Evolutionary conservation across 371 early-diverging fungal species (phyloP), one percentile per base, ranked within the genome.

Genomic region (Lichtheimia ornata): DNA sequence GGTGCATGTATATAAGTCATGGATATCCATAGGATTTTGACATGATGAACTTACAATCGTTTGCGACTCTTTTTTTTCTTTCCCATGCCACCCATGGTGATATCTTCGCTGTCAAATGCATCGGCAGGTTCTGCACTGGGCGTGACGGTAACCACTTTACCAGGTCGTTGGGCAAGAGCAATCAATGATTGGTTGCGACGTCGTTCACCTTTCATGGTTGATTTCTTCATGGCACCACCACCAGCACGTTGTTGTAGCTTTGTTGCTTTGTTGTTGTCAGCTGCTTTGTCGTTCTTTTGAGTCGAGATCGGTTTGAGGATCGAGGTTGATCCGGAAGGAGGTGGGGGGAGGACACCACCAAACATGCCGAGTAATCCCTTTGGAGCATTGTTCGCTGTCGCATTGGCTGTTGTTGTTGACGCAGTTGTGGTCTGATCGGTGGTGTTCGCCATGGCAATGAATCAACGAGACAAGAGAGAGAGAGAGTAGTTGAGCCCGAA

Each of bases 281-380:
- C 11, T 9, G 35, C 35, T 18, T 53, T 56, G 18, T 61, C 50
- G 20, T 24, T 56, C 9, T 44, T 65, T 22, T 28, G 27, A 55
- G 5, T 55, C 43, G 55, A 35, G 20, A 20, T 41, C 41, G 55
- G 13, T 35, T 24, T 40, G 9, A 28, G 12, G 50, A 58, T 18
- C 25, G 35, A 40, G n/a, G 49, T n/a, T 14, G 35, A 35, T 35
- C 11, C 11, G 3, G 17, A 47, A 47, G 47, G 17, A 7, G 22
- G 6, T 1, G 47, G 17, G 14, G 70, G 58, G 0, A 42, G 42
- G 2, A 24, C 22, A 12, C 64, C 76, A 58, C 76, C 76, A 64
- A 76, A 76, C 71, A 76, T 61, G 58, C 70, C 62, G 35, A 66
- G 58, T 20, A 76, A 41, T n/a, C 76, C 76, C 20, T 67, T 67